Conservation (phyloP, 805 yeast genomes). For the Wickerhamomyces ciferrii region DNA sequence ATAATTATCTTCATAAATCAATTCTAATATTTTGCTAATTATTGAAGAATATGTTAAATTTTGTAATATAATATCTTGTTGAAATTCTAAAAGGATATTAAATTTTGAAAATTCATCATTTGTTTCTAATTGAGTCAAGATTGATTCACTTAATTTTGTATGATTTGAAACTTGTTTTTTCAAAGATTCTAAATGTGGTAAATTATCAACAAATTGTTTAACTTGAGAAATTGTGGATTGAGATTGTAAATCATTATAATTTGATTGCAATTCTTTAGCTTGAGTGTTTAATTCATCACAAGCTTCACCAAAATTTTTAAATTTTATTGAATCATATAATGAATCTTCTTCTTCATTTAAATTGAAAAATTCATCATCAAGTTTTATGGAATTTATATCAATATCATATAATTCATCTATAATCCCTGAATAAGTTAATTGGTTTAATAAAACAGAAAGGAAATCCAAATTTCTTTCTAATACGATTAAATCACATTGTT, state of each 20-base stretch:
- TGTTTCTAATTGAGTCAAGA: conserved; percentile 43
- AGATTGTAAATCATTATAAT: conserved; percentile 55
- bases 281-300: conserved; percentile 66
- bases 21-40: conserved; percentile 36
- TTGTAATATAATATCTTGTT: conserved; percentile 65
- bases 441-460: conserved; percentile 65
- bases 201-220: conserved; percentile 62
- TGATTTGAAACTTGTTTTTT: conserved; percentile 71
- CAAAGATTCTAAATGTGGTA: conserved; percentile 59
- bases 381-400: conserved; percentile 30
- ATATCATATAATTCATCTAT: conserved; percentile 66
- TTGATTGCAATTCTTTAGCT: conserved; percentile 67
- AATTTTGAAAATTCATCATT: conserved; percentile 21
- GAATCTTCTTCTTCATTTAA: conserved; percentile 23
- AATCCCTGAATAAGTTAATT: conserved; percentile 77
- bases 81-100: conserved; percentile 49
- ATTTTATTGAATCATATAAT: conserved; percentile 46
- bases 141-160: conserved; percentile 65
- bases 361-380: conserved; percentile 18
- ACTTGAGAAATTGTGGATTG: conserved; percentile 61
- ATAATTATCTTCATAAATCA: conserved; percentile 40
- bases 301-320: conserved; percentile 72
- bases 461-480: conserved; percentile 77
- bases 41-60: conserved; percentile 33
- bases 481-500: conserved; percentile 67